These are phyloP conservation scores for Pichia sp. DNA, from an alignment of 1,139 yeast species.

Conservation along the genomic window DNA sequence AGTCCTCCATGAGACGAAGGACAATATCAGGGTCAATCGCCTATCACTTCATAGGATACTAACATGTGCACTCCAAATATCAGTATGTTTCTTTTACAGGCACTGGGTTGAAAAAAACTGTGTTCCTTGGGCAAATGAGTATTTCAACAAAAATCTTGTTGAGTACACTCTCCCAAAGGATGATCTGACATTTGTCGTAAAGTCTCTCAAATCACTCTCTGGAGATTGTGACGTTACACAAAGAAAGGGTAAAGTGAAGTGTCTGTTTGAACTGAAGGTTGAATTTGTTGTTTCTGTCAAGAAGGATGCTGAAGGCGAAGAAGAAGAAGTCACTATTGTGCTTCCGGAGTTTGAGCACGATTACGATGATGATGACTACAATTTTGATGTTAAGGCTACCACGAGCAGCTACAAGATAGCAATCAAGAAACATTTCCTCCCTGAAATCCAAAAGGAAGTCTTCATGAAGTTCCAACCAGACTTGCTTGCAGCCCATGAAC, in stretches of 20 bases:
- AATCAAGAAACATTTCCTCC: slow-evolving; percentile 43
- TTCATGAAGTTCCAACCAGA: slow-evolving; percentile 56
- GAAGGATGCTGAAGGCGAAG: slow-evolving; percentile 20
- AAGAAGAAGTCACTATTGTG: slow-evolving; percentile 36
- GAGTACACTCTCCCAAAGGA: slow-evolving; percentile 28
- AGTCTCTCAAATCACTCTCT: slow-evolving; percentile 38
- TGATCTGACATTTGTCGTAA: slow-evolving; percentile 31
- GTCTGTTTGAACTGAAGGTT: slow-evolving; percentile 61
- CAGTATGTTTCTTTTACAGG: slow-evolving; percentile 30
- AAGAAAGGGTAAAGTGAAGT: slow-evolving; percentile 71
- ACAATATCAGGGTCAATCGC: too few relatives aligned
- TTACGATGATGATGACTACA: slow-evolving; percentile 57
- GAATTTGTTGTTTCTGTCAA: slow-evolving; percentile 38
- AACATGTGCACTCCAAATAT: too few relatives aligned
- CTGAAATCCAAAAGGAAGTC: slow-evolving; percentile 36
- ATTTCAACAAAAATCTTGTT: slow-evolving; percentile 41
- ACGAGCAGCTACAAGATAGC: slow-evolving; percentile 29
- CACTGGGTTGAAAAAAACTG: slow-evolving; percentile 84
- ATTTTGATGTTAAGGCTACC: slow-evolving; percentile 41
- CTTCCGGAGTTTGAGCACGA: slow-evolving; percentile 72
- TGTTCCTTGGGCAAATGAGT: slow-evolving; percentile 64
- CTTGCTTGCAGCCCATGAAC: slow-evolving; percentile 49
- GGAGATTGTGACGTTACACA: slow-evolving; percentile 82
- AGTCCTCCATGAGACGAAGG: too few relatives aligned
- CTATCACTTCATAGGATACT: too few relatives aligned